Evolutionary conservation across 176 grass and related monocot genomes (phyloP).

Genomic region (Carex parvula): DNA sequence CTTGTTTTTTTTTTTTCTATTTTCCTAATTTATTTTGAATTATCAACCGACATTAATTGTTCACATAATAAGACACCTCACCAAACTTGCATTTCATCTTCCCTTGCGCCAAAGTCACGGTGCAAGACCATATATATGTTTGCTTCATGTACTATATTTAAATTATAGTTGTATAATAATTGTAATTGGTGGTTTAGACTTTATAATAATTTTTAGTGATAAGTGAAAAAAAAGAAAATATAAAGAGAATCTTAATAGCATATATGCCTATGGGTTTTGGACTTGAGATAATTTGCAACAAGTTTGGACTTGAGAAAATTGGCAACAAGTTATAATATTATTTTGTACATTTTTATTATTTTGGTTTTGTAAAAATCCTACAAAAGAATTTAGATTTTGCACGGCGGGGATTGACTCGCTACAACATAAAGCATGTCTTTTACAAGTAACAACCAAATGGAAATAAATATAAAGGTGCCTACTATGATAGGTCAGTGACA

Average conservation of each 20-base stretch:
- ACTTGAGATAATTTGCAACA: no score
- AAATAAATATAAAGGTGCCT: not conserved
- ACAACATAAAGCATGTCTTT: not conserved
- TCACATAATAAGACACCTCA: conserved; percentile 25
- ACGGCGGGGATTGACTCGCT: not conserved
- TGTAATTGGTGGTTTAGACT: not conserved
- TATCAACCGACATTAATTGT: not conserved
- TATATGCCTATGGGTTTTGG: no score
- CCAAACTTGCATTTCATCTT: not conserved
- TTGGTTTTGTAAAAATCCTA: not conserved
- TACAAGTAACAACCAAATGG: not conserved
- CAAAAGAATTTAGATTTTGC: not conserved
- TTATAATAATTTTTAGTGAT: not conserved
- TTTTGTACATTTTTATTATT: not conserved
- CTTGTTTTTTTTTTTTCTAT: not conserved
- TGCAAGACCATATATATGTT: not conserved
- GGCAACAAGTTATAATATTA: no score
- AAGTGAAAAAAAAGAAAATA: no score
- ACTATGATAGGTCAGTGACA: not conserved
- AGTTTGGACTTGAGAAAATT: no score
- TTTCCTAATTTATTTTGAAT: conserved; percentile 22
- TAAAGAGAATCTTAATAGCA: no score
- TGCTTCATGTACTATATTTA: not conserved
- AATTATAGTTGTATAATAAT: not conserved
- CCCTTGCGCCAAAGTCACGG: not conserved